Conservation (phyloP, 2,329 filamentous ascomycete genomes). For the Raffaelea ambrosiae region DNA sequence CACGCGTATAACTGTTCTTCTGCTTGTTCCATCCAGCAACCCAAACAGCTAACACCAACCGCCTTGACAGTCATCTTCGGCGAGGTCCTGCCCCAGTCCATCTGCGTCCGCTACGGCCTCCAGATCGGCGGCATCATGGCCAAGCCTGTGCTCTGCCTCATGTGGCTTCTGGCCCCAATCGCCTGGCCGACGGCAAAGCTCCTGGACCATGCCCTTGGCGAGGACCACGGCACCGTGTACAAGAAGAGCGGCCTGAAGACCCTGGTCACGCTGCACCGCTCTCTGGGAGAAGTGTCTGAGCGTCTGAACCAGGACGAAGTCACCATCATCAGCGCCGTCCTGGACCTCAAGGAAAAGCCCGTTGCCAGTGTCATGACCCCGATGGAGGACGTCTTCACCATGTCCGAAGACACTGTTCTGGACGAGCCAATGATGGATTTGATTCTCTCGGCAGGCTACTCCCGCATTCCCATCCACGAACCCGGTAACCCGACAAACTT, state of each 20-base stretch:
- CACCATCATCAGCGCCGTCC: constrained; percentile 93
- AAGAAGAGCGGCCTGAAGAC: constrained; percentile 98
- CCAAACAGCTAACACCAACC: constrained; percentile 8
- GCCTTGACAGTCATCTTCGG: constrained; percentile 80
- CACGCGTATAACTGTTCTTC: neutral
- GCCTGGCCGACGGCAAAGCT: constrained; percentile 95
- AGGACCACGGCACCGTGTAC: constrained; percentile 94
- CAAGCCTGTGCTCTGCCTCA: constrained; percentile 74
- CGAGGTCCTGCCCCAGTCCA: constrained; percentile 89
- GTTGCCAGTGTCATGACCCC: constrained; percentile 97
- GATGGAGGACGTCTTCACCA: constrained; percentile 93
- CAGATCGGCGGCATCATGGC: constrained; percentile 93
- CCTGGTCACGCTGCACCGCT: constrained; percentile 88
- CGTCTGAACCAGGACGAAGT: constrained; percentile 95
- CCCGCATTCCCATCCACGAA: constrained; percentile 87
- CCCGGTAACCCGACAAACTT: constrained; percentile 80
- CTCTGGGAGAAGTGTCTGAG: constrained; percentile 76
- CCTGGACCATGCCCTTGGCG: constrained; percentile 83
- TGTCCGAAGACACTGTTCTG: constrained; percentile 89
- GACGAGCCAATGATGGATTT: constrained; percentile 92
- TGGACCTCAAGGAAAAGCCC: constrained; percentile 93
- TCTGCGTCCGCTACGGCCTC: constrained; percentile 92
- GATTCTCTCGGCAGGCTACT: constrained; percentile 90
- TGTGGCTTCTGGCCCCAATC: constrained; percentile 85
- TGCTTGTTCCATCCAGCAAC: neutral